phyloP scores from a whole-genome alignment of 2,329 filamentous ascomycete genomes.

The Truncatella angustata region DNA sequence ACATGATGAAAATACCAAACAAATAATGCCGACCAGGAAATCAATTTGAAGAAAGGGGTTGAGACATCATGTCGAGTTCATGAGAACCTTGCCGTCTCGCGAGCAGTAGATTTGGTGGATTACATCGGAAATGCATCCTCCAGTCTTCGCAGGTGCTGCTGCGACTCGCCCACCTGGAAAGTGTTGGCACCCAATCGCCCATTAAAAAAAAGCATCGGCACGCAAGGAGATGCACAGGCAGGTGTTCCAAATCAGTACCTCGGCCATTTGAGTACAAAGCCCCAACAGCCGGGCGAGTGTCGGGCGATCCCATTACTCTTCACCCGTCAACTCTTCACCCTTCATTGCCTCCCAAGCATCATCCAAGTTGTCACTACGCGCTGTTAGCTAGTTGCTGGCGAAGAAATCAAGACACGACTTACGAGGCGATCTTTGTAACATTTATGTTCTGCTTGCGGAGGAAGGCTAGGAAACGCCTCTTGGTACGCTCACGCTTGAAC shows the following conservation, averaged over 20 bases:
- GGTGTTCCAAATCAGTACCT: too few relatives aligned
- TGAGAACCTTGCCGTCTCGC: too few relatives aligned
- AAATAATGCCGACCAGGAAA: neutral
- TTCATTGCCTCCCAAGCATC: conserved; percentile 26
- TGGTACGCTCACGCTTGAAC: conserved; percentile 53
- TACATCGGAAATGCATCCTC: too few relatives aligned
- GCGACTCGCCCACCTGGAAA: too few relatives aligned
- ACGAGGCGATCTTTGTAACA: conserved; percentile 40
- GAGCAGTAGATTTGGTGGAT: too few relatives aligned
- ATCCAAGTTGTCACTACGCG: conserved; percentile 22
- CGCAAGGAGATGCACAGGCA: too few relatives aligned
- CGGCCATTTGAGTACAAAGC: too few relatives aligned
- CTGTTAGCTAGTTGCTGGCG: conserved; percentile 4
- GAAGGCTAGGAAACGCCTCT: conserved; percentile 50
- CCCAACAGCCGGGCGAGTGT: neutral
- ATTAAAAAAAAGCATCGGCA: too few relatives aligned
- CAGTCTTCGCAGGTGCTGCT: too few relatives aligned
- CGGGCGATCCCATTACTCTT: conserved; percentile 13
- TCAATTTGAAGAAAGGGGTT: too few relatives aligned
- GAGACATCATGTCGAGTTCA: too few relatives aligned
- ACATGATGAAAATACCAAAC: neutral
- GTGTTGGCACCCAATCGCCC: too few relatives aligned
- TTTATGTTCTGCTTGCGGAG: conserved; percentile 41
- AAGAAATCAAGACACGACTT: conserved; percentile 20
- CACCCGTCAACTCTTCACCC: conserved; percentile 23